phyloP scores from a whole-genome alignment of 2,329 filamentous ascomycete species.

The Cladophialophora yegresii region DNA sequence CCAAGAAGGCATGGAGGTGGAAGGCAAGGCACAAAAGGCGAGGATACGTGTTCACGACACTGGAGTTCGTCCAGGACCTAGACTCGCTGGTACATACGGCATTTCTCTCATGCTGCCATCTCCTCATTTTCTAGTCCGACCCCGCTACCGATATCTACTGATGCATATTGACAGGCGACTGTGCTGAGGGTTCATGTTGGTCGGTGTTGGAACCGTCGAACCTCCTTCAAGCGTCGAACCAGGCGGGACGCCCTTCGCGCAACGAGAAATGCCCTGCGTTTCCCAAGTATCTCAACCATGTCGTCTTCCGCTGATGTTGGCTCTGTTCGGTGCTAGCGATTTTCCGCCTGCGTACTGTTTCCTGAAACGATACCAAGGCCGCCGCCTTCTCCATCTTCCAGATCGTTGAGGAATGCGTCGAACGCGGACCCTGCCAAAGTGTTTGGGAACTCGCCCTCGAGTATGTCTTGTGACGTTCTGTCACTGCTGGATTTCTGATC shows the following conservation, averaged over 20 bases:
- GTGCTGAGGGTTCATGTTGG: neutral
- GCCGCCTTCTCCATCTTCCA: neutral
- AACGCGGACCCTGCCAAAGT: neutral
- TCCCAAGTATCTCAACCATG: neutral
- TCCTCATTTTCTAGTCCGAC: neutral
- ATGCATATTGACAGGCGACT: neutral
- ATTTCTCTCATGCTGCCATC: neutral
- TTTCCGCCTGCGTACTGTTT: neutral
- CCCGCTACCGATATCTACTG: neutral
- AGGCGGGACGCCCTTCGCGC: neutral
- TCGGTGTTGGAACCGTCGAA: neutral
- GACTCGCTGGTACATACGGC: neutral
- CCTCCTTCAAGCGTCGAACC: neutral
- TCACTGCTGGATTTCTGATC: neutral
- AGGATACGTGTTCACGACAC: neutral
- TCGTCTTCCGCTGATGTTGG: neutral
- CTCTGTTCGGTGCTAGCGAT: neutral
- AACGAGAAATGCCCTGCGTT: neutral
- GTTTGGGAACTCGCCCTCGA: neutral
- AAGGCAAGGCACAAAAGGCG: neutral
- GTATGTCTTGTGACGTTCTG: neutral
- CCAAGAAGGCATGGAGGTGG: neutral
- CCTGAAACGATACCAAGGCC: neutral
- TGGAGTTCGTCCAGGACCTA: neutral
- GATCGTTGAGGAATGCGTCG: constrained; percentile 2